A percentile compares a stretch with the other conserved stretches of the same genome.
phyloP scores from a whole-genome alignment of 805 yeast species.

The Saccharomycopsis olivae region DNA sequence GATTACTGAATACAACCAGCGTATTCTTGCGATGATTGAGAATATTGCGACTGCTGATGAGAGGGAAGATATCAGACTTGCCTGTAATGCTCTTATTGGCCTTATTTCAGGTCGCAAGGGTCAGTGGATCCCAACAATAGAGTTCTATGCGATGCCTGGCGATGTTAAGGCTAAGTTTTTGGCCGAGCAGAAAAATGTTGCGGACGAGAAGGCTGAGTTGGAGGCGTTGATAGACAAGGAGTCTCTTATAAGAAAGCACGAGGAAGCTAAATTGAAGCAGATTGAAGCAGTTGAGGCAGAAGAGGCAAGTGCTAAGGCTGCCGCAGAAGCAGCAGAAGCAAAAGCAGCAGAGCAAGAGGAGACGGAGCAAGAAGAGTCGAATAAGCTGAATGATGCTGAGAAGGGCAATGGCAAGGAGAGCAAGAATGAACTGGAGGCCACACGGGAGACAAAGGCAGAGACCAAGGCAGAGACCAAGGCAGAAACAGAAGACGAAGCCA shows the following conservation, averaged over 20 bases:
- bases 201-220: conserved; percentile 14
- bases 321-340: not conserved
- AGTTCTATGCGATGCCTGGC: conserved; percentile 41
- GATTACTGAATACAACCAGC: conserved; percentile 54
- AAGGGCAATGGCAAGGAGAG: not conserved
- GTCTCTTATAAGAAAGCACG: conserved; percentile 12
- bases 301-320: not conserved
- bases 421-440: not conserved
- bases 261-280: conserved; percentile 5
- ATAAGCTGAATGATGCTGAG: not conserved
- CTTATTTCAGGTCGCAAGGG: conserved; percentile 46
- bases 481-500: not conserved
- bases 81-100: conserved; percentile 64
- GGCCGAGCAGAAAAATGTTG: conserved; percentile 19
- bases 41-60: conserved; percentile 40
- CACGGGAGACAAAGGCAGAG: not conserved
- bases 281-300: conserved; percentile 8
- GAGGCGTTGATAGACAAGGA: conserved; percentile 15
- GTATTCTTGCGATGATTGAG: conserved; percentile 37
- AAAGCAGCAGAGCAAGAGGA: not conserved
- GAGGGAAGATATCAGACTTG: conserved; percentile 72
- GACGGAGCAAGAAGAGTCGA: not conserved
- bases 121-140: conserved; percentile 43
- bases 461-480: not conserved
- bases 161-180: conserved; percentile 29